Evolutionary conservation across 1,284 basidiomycete genomes (phyloP), one percentile per base, ranked within the genome.

Genomic region (Heterobasidion irregulare): DNA sequence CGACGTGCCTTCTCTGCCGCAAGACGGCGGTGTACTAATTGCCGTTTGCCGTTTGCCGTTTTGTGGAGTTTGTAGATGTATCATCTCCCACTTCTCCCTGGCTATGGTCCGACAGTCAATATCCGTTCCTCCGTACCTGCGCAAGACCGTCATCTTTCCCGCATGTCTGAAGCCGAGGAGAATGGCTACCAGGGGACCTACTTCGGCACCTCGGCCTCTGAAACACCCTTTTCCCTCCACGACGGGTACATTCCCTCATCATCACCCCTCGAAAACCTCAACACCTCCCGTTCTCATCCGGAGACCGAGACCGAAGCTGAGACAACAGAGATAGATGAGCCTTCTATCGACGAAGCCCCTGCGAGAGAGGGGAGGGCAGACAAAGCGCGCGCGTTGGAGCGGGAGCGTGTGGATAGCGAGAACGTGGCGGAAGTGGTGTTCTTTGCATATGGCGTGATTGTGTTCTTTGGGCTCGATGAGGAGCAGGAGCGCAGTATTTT

Each of bases 81-180:
- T 65, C 90, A 94, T 66, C 79, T 96, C 1, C 94, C 94, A 0
- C 75, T 98, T 0, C 77, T 98, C 5, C 92, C 94, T 4, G 94
- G 94, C 0, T 98, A 98, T 65, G 90, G 90, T 0, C 86, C 88
- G 1, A 82, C 84, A 41, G 85, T 89, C 6, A 92, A 91, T 58
- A 76, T 98, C 16, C 85, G 94, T 6, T 93, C 90, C 0, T 93
- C 92, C 0, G 85, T 80, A 1, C 81, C 84, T 8, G 76, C 83
- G 0, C 47, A 50, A 4, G 52, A 54, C 4, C 59, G 53, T 33
- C 18, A 78, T 79, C 62, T 76, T 76, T 5, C 77, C 80, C 4
- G 75, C 62, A 80, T 96, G 59, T 91, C 90, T 1, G 89, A 93
- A 66, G 90, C 89, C 2, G 94, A 97, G 66, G 94, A 95, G 65